These are phyloP conservation scores for Podaxis sp. DNA, from an alignment of 768 basidiomycete species.

Conservation along the genomic window DNA sequence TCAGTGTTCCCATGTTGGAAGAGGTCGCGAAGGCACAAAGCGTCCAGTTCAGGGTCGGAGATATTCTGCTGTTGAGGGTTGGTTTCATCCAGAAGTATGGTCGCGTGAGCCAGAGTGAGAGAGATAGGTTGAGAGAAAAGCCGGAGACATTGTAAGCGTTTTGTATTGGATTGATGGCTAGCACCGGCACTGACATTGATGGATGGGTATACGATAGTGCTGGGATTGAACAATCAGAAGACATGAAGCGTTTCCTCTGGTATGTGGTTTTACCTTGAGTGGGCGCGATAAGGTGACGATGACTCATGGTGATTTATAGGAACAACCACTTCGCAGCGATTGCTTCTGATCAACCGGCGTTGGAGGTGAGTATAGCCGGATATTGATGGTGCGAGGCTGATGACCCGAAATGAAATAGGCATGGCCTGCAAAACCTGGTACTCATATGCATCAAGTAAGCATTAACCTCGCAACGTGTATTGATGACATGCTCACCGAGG, in stretches of 20 bases:
- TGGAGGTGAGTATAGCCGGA: slow-evolving; percentile 47
- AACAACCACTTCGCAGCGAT: slow-evolving; percentile 73
- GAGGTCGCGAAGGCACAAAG: slow-evolving; percentile 60
- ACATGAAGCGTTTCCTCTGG: slow-evolving; percentile 77
- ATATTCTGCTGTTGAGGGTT: slow-evolving; percentile 59
- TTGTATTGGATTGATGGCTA: background rate
- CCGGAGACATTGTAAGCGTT: slow-evolving; percentile 54
- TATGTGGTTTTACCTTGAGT: slow-evolving; percentile 26
- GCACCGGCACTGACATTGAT: background rate
- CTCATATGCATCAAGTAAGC: slow-evolving; percentile 57
- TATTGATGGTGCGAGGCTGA: background rate
- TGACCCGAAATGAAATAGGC: slow-evolving; percentile 22
- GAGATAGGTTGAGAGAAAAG: slow-evolving; percentile 40
- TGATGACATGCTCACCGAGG: slow-evolving; percentile 5
- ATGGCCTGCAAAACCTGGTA: slow-evolving; percentile 51
- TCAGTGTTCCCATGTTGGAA: slow-evolving; percentile 55
- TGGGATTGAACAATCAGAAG: slow-evolving; percentile 66
- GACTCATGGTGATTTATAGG: slow-evolving; percentile 35
- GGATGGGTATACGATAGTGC: slow-evolving; percentile 39
- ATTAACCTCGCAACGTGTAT: background rate
- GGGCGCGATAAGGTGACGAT: background rate
- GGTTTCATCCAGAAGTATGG: slow-evolving; percentile 65
- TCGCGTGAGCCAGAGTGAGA: slow-evolving; percentile 38
- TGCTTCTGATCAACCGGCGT: slow-evolving; percentile 64
- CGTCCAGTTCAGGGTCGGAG: slow-evolving; percentile 55